These are phyloP conservation scores for Calocera cornea DNA, from an alignment of 768 basidiomycete species.

Conservation along the genomic window DNA sequence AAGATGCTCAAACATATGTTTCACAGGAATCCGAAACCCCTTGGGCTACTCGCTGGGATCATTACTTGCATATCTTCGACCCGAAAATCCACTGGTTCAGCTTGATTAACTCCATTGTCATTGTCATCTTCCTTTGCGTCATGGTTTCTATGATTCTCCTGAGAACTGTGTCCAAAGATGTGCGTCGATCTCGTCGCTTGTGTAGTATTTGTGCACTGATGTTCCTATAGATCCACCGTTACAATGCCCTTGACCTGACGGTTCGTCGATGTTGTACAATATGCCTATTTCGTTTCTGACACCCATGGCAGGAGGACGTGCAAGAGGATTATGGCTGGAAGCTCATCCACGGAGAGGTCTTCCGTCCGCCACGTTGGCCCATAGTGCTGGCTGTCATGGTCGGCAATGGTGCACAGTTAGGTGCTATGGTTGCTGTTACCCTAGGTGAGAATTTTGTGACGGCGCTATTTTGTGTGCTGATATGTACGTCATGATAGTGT, in stretches of 20 bases:
- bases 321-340: constrained; percentile 99
- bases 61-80: constrained; percentile 86
- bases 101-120: constrained; percentile 80
- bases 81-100: constrained; percentile 96
- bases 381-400: constrained; percentile 70
- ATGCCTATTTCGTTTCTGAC: constrained; percentile 5
- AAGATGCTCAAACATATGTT: background rate
- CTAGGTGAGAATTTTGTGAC: constrained; percentile 38
- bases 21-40: constrained; percentile 67
- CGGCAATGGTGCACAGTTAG: constrained; percentile 81
- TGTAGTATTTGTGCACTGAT: background rate
- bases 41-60: constrained; percentile 94
- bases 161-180: constrained; percentile 78
- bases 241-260: constrained; percentile 84
- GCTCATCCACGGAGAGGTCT: constrained; percentile 90
- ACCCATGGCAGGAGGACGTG: constrained; percentile 58
- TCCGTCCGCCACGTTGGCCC: constrained; percentile 65
- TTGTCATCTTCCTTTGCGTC: constrained; percentile 77
- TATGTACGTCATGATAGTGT: constrained; percentile 37
- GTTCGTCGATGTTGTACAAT: constrained; percentile 31
- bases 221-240: constrained; percentile 57
- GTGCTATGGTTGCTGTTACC: constrained; percentile 77
- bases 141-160: constrained; percentile 89
- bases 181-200: constrained; percentile 26
- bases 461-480: background rate